phyloP scores from a whole-genome alignment of 805 yeast genomes.

The Kuraishia borneana region DNA sequence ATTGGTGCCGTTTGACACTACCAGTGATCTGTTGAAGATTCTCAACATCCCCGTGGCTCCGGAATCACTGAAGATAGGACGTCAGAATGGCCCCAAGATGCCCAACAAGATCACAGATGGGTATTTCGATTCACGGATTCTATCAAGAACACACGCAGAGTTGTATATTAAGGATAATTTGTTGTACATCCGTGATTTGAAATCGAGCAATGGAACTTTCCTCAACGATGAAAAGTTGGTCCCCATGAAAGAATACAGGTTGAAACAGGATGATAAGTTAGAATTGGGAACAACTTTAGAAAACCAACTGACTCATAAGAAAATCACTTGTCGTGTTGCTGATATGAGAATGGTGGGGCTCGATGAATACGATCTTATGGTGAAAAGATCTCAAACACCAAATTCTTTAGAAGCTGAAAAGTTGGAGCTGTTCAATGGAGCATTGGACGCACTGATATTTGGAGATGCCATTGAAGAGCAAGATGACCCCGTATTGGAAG shows the following conservation, averaged over 20 bases:
- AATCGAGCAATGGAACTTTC: slow-evolving; percentile 91
- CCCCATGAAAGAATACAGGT: slow-evolving; percentile 48
- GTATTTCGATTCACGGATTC: slow-evolving; percentile 85
- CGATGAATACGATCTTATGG: slow-evolving; percentile 12
- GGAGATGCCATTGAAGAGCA: slow-evolving; percentile 23
- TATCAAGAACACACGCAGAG: slow-evolving; percentile 91
- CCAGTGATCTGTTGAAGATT: slow-evolving; percentile 37
- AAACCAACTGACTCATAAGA: slow-evolving; percentile 59
- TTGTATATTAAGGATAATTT: slow-evolving; percentile 54
- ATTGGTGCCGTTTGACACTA: slow-evolving; percentile 60
- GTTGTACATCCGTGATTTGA: slow-evolving; percentile 73
- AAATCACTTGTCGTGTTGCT: slow-evolving; percentile 76
- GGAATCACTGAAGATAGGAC: slow-evolving; percentile 74
- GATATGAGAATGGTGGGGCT: slow-evolving; percentile 51
- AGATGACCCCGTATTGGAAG: slow-evolving; percentile 12
- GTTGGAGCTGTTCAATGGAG: slow-evolving; percentile 19
- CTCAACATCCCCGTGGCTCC: slow-evolving; percentile 75
- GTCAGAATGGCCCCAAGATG: slow-evolving; percentile 66
- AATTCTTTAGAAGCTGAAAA: slow-evolving; percentile 15
- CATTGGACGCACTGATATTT: slow-evolving; percentile 23
- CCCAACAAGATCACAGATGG: slow-evolving; percentile 70
- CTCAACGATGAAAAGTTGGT: slow-evolving; percentile 66
- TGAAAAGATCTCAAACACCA: slow-evolving; percentile 13
- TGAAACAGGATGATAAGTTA: slow-evolving; percentile 76
- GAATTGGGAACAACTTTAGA: slow-evolving; percentile 90